Conservation (phyloP, 225 moss, liverwort and hornwort genomes). For the Thuidium tamariscinum region DNA sequence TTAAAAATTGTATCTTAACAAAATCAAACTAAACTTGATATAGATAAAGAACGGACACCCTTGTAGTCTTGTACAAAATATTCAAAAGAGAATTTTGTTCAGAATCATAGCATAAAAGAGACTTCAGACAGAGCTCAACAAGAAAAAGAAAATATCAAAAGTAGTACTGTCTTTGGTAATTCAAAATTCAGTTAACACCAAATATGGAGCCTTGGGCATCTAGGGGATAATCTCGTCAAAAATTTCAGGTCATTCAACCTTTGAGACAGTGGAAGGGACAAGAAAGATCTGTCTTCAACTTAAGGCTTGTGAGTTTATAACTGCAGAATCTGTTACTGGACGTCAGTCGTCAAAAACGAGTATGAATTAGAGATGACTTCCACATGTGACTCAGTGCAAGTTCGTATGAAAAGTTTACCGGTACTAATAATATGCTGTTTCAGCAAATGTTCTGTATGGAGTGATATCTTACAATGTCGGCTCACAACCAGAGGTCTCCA, state of each 20-base stretch:
- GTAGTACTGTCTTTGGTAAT: neutral
- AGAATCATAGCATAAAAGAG: no score
- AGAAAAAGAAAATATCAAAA: neutral
- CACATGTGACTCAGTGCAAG: neutral
- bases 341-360: neutral
- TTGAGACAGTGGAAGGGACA: neutral
- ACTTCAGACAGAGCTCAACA: no score
- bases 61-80: no score
- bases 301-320: neutral
- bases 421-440: neutral
- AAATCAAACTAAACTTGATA: neutral
- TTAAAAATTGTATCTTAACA: neutral
- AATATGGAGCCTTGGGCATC: neutral
- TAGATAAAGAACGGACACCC: no score
- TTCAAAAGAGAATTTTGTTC: neutral
- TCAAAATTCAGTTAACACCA: neutral
- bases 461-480: neutral
- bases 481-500: neutral
- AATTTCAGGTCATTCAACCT: no score
- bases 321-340: neutral
- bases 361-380: neutral
- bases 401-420: neutral
- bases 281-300: neutral
- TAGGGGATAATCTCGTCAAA: neutral
- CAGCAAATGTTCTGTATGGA: neutral